Base-by-base conservation (phyloP, 495 filamentous ascomycete genomes). In the Achaetomiella virescens region DNA sequence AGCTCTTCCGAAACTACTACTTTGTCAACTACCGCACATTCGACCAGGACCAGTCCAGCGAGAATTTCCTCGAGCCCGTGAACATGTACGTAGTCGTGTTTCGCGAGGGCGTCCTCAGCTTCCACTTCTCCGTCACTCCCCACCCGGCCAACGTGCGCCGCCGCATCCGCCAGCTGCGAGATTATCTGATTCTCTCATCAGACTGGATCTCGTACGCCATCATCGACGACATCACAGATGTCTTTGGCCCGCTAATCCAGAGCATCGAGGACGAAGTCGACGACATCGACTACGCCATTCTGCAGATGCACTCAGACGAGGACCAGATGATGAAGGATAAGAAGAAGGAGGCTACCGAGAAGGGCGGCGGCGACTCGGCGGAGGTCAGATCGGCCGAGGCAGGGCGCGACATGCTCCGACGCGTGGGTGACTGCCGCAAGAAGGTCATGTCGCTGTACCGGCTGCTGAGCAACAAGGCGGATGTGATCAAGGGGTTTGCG, bases 131-230 rank as follows among this genome's bases (percentile, higher is more conserved):
- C 22, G 83, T 90, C 67, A 93, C 88, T 1, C 93, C 91, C 1
- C 93, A 98, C 71, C 88, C 91, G 11, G 90, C 91, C 64, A 97
- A 98, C 65, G 93, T 98, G 22, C 89, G 93, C 21, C 81, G 91
- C 25, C 84, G 93, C 22, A 90, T 98, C 66, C 85, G 93, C 25
- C 93, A 97, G 68, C 78, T 98, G 45, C 88, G 88, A 65, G 95
- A 98, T 71, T 97, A 96, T 67, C 78, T 97, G 61, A 88, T 93
- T 60, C 76, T 96, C 7, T 90, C 85, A 57, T 90, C 91, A 0
- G 93, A 98, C 69, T 98, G 93, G 93, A 97, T 98, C 62, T 95
- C 89, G 14, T 98, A 98, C 61, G 93, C 90, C 29, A 82, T 98
- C 60, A 97, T 98, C 62, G 93, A 98, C 69, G 92, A 98, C 66